Evolutionary conservation across 225 moss, liverwort and hornwort genomes (phyloP).

Genomic region (Marchantia polymorpha): DNA sequence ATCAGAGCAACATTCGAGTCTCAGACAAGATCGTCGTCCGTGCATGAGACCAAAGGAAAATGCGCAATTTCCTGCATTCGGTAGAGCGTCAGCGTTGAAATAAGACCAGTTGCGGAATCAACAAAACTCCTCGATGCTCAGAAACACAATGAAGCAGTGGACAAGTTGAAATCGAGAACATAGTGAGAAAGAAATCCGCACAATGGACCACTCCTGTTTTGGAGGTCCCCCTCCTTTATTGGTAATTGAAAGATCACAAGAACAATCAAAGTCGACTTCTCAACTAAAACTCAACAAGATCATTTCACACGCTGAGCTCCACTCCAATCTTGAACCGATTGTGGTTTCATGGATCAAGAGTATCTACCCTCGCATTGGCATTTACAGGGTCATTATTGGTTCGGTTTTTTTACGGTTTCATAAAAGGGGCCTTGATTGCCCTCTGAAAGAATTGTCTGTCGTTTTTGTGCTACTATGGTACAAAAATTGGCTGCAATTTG

Average conservation of each 20-base stretch:
- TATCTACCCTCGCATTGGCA: constrained; percentile 38
- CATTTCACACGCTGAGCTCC: constrained; percentile 31
- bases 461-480: constrained; percentile 44
- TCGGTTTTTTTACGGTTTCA: constrained; percentile 20
- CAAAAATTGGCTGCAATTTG: constrained; percentile 35
- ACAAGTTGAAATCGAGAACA: too few species aligned
- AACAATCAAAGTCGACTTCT: constrained; percentile 39
- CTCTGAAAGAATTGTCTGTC: constrained; percentile 40
- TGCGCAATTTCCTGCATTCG: too few species aligned
- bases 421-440: constrained; percentile 34
- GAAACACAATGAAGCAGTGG: too few species aligned
- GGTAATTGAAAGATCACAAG: constrained; percentile 35
- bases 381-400: constrained; percentile 29
- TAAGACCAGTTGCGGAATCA: too few species aligned
- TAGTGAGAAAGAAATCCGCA: constrained; percentile 9
- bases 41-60: too few species aligned
- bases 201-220: constrained; percentile 23
- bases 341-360: constrained; percentile 29
- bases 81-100: too few species aligned
- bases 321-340: constrained; percentile 38
- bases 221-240: constrained; percentile 37
- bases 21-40: too few species aligned
- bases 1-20: too few species aligned
- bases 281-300: constrained; percentile 28
- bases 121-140: too few species aligned